These are phyloP conservation scores for Sesbania bispinosa DNA, from an alignment of 306 rosid genomes.

Conservation along the genomic window DNA sequence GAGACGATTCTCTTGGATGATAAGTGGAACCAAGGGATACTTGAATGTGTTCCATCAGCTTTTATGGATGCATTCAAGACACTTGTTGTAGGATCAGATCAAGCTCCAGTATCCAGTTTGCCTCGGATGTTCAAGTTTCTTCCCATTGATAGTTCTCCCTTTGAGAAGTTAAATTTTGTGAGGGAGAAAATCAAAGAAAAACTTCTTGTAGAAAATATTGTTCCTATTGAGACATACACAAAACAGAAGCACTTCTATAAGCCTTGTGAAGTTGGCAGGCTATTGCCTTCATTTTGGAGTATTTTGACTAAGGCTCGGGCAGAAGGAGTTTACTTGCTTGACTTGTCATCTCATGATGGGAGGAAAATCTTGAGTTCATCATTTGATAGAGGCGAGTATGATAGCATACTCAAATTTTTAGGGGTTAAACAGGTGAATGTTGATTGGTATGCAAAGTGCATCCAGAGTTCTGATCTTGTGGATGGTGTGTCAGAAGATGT, in stretches of 20 bases:
- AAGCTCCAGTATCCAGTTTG: conserved; percentile 54
- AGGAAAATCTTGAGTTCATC: conserved; percentile 46
- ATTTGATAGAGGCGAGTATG: conserved; percentile 43
- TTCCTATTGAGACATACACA: conserved; percentile 55
- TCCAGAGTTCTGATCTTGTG: conserved; percentile 53
- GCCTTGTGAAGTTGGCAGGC: conserved; percentile 58
- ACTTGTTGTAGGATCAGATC: conserved; percentile 29
- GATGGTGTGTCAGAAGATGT: conserved; percentile 46
- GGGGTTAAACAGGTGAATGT: conserved; percentile 38
- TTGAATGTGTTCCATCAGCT: conserved; percentile 56
- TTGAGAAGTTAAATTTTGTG: conserved; percentile 39
- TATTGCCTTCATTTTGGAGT: conserved; percentile 57
- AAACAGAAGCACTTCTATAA: conserved; percentile 58
- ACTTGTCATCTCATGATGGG: conserved; percentile 53
- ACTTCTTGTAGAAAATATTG: conserved; percentile 39
- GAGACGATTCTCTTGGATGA: conserved; percentile 62
- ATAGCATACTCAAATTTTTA: conserved; percentile 43
- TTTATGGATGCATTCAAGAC: conserved; percentile 58
- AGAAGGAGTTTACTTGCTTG: conserved; percentile 38
- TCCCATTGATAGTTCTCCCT: conserved; percentile 43
- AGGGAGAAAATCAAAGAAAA: conserved; percentile 47
- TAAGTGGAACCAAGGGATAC: conserved; percentile 81
- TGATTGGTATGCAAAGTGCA: conserved; percentile 76
- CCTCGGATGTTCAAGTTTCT: conserved; percentile 46
- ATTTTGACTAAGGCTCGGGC: conserved; percentile 40